A percentile compares a stretch with the other conserved stretches of the same genome.
Conservation (phyloP, 176 grass and related monocot species). For the Carex parvula region DNA sequence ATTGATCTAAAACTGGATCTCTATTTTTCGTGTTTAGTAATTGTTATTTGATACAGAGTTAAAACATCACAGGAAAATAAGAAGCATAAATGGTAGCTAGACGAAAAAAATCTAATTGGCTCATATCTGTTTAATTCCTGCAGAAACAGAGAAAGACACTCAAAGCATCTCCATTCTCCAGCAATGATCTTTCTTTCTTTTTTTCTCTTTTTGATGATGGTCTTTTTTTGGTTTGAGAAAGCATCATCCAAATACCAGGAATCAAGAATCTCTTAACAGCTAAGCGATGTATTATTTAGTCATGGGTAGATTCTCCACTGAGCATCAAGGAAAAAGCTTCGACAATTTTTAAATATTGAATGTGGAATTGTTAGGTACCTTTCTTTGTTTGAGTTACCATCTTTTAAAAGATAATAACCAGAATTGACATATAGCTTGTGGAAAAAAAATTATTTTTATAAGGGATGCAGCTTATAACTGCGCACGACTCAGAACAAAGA, state of each 20-base stretch:
- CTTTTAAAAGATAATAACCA: too few relatives aligned
- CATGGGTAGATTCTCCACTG: background rate
- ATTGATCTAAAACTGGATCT: too few relatives aligned
- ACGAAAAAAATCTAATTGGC: background rate
- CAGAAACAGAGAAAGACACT: background rate
- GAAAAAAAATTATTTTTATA: too few relatives aligned
- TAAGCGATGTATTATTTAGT: constrained; percentile 14
- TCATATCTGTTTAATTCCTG: background rate
- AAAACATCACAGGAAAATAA: background rate
- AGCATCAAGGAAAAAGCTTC: background rate
- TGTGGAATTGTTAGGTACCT: background rate
- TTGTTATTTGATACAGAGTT: background rate
- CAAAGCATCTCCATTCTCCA: background rate
- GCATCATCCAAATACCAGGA: background rate
- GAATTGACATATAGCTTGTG: too few relatives aligned
- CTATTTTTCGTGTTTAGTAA: background rate
- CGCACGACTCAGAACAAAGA: too few relatives aligned
- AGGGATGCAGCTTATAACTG: too few relatives aligned
- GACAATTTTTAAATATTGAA: background rate
- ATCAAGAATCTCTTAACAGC: constrained; percentile 17
- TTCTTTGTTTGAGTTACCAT: background rate
- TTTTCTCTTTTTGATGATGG: background rate
- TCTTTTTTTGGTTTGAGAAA: background rate
- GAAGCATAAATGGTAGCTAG: background rate
- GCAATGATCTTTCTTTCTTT: background rate